These are phyloP conservation scores for Perilla frutescens DNA, from an alignment of 257 asterid genomes.

Conservation along the genomic window DNA sequence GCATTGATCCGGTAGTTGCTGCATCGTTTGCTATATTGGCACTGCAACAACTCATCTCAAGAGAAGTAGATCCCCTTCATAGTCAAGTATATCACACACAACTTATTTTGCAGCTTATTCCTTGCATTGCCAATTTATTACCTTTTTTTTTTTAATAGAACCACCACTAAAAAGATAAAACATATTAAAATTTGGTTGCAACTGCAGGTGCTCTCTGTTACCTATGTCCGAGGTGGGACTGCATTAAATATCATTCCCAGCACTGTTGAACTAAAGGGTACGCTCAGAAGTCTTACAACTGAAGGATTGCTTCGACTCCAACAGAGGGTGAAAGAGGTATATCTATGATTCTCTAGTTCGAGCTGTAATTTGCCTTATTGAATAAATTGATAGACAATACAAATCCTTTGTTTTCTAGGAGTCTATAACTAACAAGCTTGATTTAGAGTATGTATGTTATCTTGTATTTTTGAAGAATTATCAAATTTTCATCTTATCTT, in stretches of 20 bases:
- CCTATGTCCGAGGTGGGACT: conserved; percentile 74
- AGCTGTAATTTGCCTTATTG: not conserved
- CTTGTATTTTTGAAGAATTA: no score
- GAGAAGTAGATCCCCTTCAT: conserved; percentile 79
- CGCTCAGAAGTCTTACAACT: conserved; percentile 82
- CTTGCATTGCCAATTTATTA: not conserved
- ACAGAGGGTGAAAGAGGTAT: conserved; percentile 81
- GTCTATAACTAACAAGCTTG: no score
- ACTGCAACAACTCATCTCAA: conserved; percentile 74
- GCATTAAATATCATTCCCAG: conserved; percentile 67
- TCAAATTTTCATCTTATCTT: no score
- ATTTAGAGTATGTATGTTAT: no score
- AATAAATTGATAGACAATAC: no score
- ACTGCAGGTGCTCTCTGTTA: conserved; percentile 79
- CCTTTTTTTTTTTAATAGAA: not conserved
- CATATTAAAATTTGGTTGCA: conserved; percentile 5
- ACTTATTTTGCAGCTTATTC: not conserved
- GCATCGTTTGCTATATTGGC: conserved; percentile 72
- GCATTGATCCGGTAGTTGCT: conserved; percentile 72
- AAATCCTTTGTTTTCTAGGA: not conserved
- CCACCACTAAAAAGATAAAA: not conserved
- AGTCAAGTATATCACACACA: conserved; percentile 57
- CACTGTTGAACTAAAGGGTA: conserved; percentile 75
- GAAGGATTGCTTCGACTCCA: conserved; percentile 73
- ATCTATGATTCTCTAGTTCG: conserved; percentile 12